Base-by-base conservation (phyloP, 1,284 basidiomycete genomes). In the Athelia psychrophila region DNA sequence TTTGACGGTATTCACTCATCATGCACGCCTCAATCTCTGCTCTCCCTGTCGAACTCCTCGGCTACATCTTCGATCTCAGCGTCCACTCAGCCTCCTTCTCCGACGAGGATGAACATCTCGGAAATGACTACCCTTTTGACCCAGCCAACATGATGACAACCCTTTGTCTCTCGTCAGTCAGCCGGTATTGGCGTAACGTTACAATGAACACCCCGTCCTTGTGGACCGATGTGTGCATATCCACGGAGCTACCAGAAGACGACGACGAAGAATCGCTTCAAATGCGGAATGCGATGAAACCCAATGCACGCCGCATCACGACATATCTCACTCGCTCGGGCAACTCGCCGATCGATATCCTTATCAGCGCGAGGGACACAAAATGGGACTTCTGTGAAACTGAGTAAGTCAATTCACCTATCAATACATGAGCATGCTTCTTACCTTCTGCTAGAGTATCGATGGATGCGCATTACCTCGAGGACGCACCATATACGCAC, bases 221-320 rank as follows among this genome's bases (percentile, higher is more conserved):
- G 16, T 83, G 81, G 80, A 77, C 77, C 13, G 77, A 70, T 53
- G 63, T 84, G 6, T 78, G 76, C 54, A 64, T 82, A 42, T 76
- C 77, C 2, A 62, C 69, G 32, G 74, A 71, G 48, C 60, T 75
- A 58, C 53, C 77, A 42, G 54, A 62, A 38, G 53, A 56, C 36
- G 18, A 38, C 18, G 45, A 47, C 44, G 10, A 38, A 38, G 42
- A 54, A 58, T 54, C 50, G 56, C 27, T 45, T 56, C 47, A 49
- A 56, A 24, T 46, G 50, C 35, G 46, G 32, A 48, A 15, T 24
- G 54, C 56, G 18, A 49, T 54, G 30, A 22, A 30, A 25, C 59
- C 75, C 25, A 63, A 75, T 58, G 65, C 66, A 4, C 59, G 56
- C 19, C 66, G 67, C 55, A 61, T 78, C 50, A 59, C 56, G 8